Percentiles rank a stretch among this genome's conserved stretches.
phyloP scores from a whole-genome alignment of 495 filamentous ascomycete genomes.

The Tetracladium marchalianum region DNA sequence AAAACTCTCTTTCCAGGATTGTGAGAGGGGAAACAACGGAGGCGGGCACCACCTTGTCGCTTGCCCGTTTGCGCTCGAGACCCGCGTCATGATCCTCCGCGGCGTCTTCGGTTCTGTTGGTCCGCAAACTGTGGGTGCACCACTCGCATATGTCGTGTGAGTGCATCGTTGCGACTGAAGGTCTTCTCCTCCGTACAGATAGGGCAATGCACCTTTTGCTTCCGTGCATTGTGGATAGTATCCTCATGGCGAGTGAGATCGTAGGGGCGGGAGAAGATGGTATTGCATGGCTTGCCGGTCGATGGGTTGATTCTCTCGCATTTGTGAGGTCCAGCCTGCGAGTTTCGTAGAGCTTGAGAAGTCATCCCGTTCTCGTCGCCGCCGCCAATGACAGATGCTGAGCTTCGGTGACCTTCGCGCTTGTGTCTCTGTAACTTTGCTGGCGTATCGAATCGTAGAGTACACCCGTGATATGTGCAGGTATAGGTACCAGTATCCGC shows the following conservation, averaged over 20 bases:
- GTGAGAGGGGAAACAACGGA: no score
- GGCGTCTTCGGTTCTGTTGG: slow-evolving; percentile 48
- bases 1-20: no score
- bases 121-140: slow-evolving; percentile 82
- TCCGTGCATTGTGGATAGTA: slow-evolving; percentile 90
- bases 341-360: slow-evolving; percentile 51
- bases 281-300: slow-evolving; percentile 93
- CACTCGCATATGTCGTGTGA: slow-evolving; percentile 87
- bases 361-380: slow-evolving; percentile 34
- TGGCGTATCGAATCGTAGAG: slow-evolving; percentile 77
- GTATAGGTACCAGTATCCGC: slow-evolving; percentile 86
- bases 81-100: slow-evolving; percentile 19
- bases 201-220: slow-evolving; percentile 92
- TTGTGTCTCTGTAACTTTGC: slow-evolving; percentile 89
- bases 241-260: slow-evolving; percentile 96
- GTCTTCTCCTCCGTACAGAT: slow-evolving; percentile 97
- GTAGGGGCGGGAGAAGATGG: slow-evolving; percentile 93
- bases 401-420: slow-evolving; percentile 79
- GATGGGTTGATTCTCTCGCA: slow-evolving; percentile 91
- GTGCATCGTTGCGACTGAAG: slow-evolving; percentile 83
- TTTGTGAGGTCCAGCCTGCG: slow-evolving; percentile 79
- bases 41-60: no score
- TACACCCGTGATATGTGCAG: slow-evolving; percentile 89
- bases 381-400: slow-evolving; percentile 20
- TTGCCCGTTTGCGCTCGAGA: slow-evolving; percentile 9